Conservation (phyloP, 2,329 filamentous ascomycete species). For the Fusarium luffae region DNA sequence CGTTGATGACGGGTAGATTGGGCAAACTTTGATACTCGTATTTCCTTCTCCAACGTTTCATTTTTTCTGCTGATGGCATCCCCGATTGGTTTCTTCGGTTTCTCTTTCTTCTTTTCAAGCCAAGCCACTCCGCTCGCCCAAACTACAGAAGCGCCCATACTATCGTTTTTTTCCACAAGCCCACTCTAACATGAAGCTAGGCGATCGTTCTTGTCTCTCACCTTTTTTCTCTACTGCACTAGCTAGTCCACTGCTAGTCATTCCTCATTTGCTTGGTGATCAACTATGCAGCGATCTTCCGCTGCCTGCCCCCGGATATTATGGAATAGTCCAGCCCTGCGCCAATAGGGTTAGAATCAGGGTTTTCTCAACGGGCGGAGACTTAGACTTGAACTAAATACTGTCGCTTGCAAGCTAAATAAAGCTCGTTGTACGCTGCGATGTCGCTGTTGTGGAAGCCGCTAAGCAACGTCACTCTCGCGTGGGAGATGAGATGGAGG, state of each 20-base stretch:
- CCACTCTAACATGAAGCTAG: background rate
- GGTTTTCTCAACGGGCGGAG: background rate
- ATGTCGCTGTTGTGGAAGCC: background rate
- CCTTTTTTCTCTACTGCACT: background rate
- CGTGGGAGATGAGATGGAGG: conserved; percentile 9
- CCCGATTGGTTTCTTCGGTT: background rate
- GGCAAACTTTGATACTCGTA: background rate
- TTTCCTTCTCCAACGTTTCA: background rate
- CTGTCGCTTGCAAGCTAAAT: background rate
- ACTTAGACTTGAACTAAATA: background rate
- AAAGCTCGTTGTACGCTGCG: too few relatives aligned
- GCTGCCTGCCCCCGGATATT: background rate
- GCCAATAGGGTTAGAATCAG: background rate
- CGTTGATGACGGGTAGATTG: background rate
- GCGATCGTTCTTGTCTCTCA: background rate
- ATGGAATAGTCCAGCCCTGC: background rate
- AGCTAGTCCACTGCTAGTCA: background rate
- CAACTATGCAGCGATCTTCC: conserved; percentile 4
- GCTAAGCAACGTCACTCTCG: background rate
- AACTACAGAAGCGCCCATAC: background rate
- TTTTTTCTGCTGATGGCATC: background rate
- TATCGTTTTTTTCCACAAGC: background rate
- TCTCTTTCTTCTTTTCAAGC: background rate
- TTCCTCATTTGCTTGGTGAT: background rate
- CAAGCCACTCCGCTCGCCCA: background rate